phyloP scores from a whole-genome alignment of 1,284 basidiomycete species.

The Caloboletus inedulis region DNA sequence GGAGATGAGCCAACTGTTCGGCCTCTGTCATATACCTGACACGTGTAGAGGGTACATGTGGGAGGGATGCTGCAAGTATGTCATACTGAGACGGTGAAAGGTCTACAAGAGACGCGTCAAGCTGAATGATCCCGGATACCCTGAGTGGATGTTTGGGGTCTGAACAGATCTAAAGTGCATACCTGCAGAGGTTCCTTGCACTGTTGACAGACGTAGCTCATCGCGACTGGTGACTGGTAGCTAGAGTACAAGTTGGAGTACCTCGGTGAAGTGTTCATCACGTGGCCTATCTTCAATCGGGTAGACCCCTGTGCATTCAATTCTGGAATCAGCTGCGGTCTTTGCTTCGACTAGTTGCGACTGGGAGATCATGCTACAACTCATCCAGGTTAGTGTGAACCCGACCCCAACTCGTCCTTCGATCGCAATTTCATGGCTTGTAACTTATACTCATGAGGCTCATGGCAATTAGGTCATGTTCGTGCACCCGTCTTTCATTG shows the following conservation, averaged over 20 bases:
- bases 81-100: constrained; percentile 84
- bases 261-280: background rate
- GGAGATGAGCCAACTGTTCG: constrained; percentile 54
- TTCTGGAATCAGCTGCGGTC: background rate
- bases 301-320: too few relatives aligned
- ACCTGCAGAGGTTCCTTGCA: constrained; percentile 85
- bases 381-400: background rate
- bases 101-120: constrained; percentile 82
- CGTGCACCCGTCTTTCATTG: constrained; percentile 8
- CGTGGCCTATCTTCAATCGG: background rate
- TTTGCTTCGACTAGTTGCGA: background rate
- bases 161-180: constrained; percentile 20
- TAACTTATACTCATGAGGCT: background rate
- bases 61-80: constrained; percentile 73
- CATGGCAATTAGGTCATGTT: background rate
- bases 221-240: too few relatives aligned
- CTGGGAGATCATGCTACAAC: background rate
- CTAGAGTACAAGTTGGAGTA: too few relatives aligned
- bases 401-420: background rate
- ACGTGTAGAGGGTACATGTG: constrained; percentile 47
- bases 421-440: background rate
- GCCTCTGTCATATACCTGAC: constrained; percentile 43
- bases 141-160: constrained; percentile 16
- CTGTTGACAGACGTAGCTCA: constrained; percentile 76
- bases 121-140: constrained; percentile 40